These are phyloP conservation scores for Colletotrichum sp. DNA, from an alignment of 2,329 filamentous ascomycete species.

Conservation along the genomic window DNA sequence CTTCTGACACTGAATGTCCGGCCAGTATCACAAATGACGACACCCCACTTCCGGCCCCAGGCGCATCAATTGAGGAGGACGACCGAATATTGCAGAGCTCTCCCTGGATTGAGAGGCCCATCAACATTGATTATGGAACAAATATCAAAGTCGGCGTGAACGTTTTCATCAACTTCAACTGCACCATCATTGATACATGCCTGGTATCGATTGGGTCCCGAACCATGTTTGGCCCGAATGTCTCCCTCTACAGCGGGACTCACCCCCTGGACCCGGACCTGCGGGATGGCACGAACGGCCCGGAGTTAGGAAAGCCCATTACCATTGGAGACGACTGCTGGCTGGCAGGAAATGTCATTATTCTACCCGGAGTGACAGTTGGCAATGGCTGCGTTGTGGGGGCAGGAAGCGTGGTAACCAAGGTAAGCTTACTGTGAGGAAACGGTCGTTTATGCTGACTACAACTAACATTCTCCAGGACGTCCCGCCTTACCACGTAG, in stretches of 20 bases:
- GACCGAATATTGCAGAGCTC: neutral
- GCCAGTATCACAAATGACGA: neutral
- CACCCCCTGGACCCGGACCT: neutral
- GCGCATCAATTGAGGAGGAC: neutral
- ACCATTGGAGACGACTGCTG: neutral
- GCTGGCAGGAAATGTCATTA: neutral
- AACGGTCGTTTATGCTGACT: neutral
- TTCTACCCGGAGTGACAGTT: neutral
- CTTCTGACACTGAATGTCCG: neutral
- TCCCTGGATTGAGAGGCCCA: neutral
- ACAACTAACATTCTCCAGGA: accelerated
- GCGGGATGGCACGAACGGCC: neutral
- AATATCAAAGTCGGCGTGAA: neutral
- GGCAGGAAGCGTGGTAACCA: neutral
- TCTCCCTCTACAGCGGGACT: neutral
- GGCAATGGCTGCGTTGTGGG: neutral
- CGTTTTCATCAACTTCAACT: neutral
- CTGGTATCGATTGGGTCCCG: neutral
- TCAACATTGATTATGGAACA: neutral
- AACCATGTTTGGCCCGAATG: neutral
- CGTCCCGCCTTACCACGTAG: neutral
- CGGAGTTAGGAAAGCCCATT: neutral
- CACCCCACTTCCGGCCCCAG: neutral
- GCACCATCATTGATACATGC: neutral
- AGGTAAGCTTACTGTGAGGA: neutral